Evolutionary conservation across 2,329 filamentous ascomycete species (phyloP).

Genomic region (Sclerotinia spermophila): DNA sequence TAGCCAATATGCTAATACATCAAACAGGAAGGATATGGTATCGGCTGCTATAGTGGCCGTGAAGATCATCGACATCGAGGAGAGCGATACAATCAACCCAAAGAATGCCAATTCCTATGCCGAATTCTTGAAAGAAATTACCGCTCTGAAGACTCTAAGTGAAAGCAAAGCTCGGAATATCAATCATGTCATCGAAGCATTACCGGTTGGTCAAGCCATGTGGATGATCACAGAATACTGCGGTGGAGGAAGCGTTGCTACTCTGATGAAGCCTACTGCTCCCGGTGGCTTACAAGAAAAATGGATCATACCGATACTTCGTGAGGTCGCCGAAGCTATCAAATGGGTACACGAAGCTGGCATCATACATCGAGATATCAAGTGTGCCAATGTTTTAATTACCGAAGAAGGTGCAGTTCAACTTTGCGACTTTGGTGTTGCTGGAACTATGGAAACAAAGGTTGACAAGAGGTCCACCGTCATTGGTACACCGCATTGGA

Average conservation of each 20-base stretch:
- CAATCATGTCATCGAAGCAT: slow-evolving; percentile 75
- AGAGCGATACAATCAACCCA: slow-evolving; percentile 64
- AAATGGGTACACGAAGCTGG: slow-evolving; percentile 65
- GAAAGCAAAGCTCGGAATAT: slow-evolving; percentile 74
- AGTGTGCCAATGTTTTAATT: slow-evolving; percentile 76
- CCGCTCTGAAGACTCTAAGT: slow-evolving; percentile 66
- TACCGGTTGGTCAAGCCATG: slow-evolving; percentile 73
- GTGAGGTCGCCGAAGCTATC: slow-evolving; percentile 63
- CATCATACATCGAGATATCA: slow-evolving; percentile 69
- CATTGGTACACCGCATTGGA: slow-evolving; percentile 81
- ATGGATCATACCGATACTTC: slow-evolving; percentile 64
- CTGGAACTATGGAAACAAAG: slow-evolving; percentile 71
- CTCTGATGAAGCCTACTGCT: slow-evolving; percentile 64
- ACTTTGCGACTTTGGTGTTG: slow-evolving; percentile 81
- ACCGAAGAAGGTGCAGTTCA: slow-evolving; percentile 74
- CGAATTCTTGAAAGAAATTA: slow-evolving; percentile 66
- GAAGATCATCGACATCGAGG: slow-evolving; percentile 83
- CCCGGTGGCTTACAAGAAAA: slow-evolving; percentile 65
- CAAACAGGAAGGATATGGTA: slow-evolving; percentile 34
- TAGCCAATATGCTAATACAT: not conserved
- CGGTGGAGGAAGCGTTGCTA: slow-evolving; percentile 77
- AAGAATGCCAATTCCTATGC: slow-evolving; percentile 64
- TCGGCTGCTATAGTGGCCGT: slow-evolving; percentile 59
- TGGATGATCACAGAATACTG: slow-evolving; percentile 90
- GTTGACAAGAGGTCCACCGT: slow-evolving; percentile 76